phyloP scores from a whole-genome alignment of 2,329 filamentous ascomycete genomes.

The Ceratocystis harringtonii region DNA sequence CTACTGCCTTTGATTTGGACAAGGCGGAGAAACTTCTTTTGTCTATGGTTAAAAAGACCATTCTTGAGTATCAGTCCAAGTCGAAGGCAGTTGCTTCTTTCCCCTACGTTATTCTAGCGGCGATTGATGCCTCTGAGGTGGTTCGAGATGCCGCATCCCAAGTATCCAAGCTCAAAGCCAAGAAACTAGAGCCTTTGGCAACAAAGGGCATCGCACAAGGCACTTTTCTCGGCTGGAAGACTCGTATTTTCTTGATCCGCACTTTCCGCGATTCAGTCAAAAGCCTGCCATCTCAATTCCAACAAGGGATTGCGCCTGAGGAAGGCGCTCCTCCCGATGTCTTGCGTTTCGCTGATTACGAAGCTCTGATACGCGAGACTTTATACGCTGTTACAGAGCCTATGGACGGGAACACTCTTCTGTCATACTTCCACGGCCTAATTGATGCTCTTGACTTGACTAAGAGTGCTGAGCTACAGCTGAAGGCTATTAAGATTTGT shows the following conservation, averaged over 20 bases:
- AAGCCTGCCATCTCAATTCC: neutral
- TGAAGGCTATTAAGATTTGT: conserved; percentile 32
- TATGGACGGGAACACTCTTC: conserved; percentile 24
- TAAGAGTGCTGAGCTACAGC: conserved; percentile 27
- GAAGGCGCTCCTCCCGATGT: conserved; percentile 6
- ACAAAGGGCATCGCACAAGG: conserved; percentile 25
- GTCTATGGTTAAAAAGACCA: conserved; percentile 12
- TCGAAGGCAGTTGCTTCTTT: conserved; percentile 4
- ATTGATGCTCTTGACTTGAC: conserved; percentile 24
- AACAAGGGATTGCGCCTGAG: neutral
- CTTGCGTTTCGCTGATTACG: conserved; percentile 17
- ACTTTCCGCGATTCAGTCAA: conserved; percentile 14
- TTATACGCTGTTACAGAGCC: conserved; percentile 24
- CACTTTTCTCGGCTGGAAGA: conserved; percentile 31
- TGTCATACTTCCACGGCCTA: conserved; percentile 29
- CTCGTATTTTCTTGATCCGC: conserved; percentile 29
- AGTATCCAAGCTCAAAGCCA: conserved; percentile 19
- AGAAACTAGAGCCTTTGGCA: conserved; percentile 27
- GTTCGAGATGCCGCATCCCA: conserved; percentile 11
- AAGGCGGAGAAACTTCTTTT: conserved; percentile 15
- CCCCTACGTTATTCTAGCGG: conserved; percentile 16
- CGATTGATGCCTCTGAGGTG: conserved; percentile 15
- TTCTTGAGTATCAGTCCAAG: conserved; percentile 15
- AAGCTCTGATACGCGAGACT: conserved; percentile 24
- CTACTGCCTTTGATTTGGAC: conserved; percentile 20